phyloP scores from a whole-genome alignment of 1,284 basidiomycete genomes.

The Pulveroboletus ridleyi region DNA sequence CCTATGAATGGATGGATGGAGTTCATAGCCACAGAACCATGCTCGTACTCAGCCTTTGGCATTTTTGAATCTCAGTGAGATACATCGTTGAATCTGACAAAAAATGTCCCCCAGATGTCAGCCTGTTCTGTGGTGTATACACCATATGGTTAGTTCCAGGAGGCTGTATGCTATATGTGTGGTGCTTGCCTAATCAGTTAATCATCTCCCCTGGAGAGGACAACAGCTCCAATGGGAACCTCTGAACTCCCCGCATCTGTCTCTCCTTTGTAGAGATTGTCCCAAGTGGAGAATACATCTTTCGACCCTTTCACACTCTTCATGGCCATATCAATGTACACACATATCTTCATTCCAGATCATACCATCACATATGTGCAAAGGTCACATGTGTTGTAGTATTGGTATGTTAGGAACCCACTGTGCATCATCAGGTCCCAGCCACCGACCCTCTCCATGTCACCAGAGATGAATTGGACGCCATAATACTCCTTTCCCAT shows the following conservation, averaged over 20 bases:
- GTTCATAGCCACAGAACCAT: not conserved
- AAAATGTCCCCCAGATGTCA: no score
- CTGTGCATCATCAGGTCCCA: not conserved
- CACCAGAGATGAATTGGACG: not conserved
- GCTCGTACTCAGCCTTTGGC: no score
- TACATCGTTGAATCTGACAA: no score
- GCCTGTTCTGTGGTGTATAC: not conserved
- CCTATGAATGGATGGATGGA: not conserved
- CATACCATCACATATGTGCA: not conserved
- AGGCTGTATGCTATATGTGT: not conserved
- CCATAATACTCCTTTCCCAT: not conserved
- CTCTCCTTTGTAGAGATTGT: not conserved
- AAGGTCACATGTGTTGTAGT: accelerated
- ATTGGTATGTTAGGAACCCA: not conserved
- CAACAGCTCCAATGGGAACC: not conserved
- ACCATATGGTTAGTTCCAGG: not conserved
- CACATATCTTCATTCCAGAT: not conserved
- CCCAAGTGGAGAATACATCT: not conserved
- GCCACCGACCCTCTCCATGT: not conserved
- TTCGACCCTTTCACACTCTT: no score
- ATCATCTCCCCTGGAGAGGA: not conserved
- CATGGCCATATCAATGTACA: not conserved
- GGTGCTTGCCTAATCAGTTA: not conserved
- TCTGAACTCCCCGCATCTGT: not conserved
- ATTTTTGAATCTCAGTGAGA: no score